Base-by-base conservation (phyloP, 2,329 filamentous ascomycete genomes). In the Hyphodiscus sp. region DNA sequence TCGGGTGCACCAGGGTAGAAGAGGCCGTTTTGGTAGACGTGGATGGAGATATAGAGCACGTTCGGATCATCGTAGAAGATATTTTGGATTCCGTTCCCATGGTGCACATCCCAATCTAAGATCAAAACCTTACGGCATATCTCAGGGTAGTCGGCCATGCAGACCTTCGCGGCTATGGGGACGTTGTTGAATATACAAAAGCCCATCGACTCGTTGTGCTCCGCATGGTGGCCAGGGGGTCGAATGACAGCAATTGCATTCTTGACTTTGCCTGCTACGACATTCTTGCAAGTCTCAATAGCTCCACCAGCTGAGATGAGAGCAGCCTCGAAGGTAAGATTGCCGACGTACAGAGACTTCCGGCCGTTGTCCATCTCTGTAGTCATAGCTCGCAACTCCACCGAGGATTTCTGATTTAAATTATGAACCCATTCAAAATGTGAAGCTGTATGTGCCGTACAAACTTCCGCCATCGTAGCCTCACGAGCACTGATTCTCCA, bases 161-260 rank as follows among this genome's bases (percentile, higher is more conserved):
- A 96, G 13, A 91, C 87, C 55, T 83, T 86, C n/a, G 91, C 86
- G 1, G 91, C 92, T 54, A 99, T 87, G 19, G 89, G 91, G 2
- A 97, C 94, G 65, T 99, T 99, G 73, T 99, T 96, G 74, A 97
- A 97, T 55, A 97, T 81, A 69, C 94, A 99, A 67, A 99, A 99
- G 0, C 94, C 94, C 79, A 96, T 94, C 0, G 92, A 82, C 38
- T 84, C 77, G 63, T 94, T 80, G 54, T 83, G 85, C 68, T 99
- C 94, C 1, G 94, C 94, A 69, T 99, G 94, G 65, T 99, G 94
- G 0, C 94, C 94, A 0, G 94, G 94, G 1, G 94, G 94, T 15
- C 94, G 83, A 63, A 99, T 96, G 41, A 99, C 86, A 1, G 94
- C 94, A 68, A 99, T 94, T 0, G 89, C 91, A 65, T 99, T 99